Percentiles rank a stretch among this genome's conserved stretches.
phyloP scores from a whole-genome alignment of 208 protist genomes.

The Trypanosoma vivax region DNA sequence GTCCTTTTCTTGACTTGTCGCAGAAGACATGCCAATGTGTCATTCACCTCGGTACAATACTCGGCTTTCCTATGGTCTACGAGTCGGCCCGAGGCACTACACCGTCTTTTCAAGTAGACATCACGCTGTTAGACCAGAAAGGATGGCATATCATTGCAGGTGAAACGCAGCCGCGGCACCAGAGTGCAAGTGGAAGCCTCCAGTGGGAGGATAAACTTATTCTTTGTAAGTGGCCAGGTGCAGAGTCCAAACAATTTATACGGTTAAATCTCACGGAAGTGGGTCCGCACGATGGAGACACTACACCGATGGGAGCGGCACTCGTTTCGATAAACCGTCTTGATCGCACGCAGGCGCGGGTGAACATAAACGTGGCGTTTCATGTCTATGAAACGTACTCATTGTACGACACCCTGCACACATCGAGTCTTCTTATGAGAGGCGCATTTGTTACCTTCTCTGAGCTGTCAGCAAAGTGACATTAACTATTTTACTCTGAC shows the following conservation, averaged over 20 bases:
- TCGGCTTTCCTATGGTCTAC: slow-evolving; percentile 82
- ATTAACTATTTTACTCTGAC: neutral
- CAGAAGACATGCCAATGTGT: slow-evolving; percentile 81
- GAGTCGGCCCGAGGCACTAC: slow-evolving; percentile 65
- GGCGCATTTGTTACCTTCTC: slow-evolving; percentile 76
- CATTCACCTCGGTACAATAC: slow-evolving; percentile 72
- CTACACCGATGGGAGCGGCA: slow-evolving; percentile 78
- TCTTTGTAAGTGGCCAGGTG: slow-evolving; percentile 82
- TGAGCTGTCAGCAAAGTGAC: slow-evolving; percentile 20
- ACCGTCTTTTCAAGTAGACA: slow-evolving; percentile 77
- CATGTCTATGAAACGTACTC: slow-evolving; percentile 90
- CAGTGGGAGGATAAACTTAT: slow-evolving; percentile 78
- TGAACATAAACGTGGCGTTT: slow-evolving; percentile 72
- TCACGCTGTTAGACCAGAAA: slow-evolving; percentile 78
- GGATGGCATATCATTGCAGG: slow-evolving; percentile 78
- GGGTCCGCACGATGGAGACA: slow-evolving; percentile 66
- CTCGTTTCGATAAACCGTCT: slow-evolving; percentile 74
- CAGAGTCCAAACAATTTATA: slow-evolving; percentile 68
- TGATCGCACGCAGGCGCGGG: slow-evolving; percentile 45
- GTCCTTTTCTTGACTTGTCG: slow-evolving; percentile 64
- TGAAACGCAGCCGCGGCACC: slow-evolving; percentile 79
- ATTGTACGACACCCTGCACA: slow-evolving; percentile 79
- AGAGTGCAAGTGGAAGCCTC: slow-evolving; percentile 79
- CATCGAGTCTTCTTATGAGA: slow-evolving; percentile 78
- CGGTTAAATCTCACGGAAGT: slow-evolving; percentile 88